Evolutionary conservation across 2,329 filamentous ascomycete genomes (phyloP).

Genomic region (Penicillium hesseltinei): DNA sequence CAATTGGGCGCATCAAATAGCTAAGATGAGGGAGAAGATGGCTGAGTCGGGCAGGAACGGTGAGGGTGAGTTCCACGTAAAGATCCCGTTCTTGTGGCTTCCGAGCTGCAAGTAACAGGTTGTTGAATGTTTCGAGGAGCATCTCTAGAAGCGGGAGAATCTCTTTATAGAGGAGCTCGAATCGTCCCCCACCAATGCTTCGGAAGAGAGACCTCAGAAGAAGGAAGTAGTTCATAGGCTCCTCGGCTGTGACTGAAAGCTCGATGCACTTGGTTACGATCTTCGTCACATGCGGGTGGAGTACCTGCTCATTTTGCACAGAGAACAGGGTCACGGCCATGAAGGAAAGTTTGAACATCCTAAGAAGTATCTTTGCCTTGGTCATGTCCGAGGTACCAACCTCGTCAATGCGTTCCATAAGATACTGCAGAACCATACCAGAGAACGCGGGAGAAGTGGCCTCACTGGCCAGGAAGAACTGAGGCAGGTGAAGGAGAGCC

Average conservation of each 20-base stretch:
- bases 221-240: conserved; percentile 98
- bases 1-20: conserved; percentile 93
- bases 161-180: conserved; percentile 97
- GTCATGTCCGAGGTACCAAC: conserved; percentile 89
- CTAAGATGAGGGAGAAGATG: conserved; percentile 93
- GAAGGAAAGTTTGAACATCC: conserved; percentile 96
- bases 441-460: conserved; percentile 96
- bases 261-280: conserved; percentile 98
- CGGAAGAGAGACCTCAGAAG: conserved; percentile 88
- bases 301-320: conserved; percentile 88
- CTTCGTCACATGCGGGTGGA: conserved; percentile 92
- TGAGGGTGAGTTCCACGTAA: conserved; percentile 95
- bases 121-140: conserved; percentile 96
- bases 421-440: conserved; percentile 93
- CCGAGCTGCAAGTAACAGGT: conserved; percentile 81
- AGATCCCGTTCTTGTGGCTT: conserved; percentile 90
- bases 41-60: conserved; percentile 88
- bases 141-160: conserved; percentile 95
- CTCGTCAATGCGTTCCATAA: conserved; percentile 95
- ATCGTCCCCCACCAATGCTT: conserved; percentile 94
- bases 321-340: conserved; percentile 99
- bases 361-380: conserved; percentile 86
- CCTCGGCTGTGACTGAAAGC: conserved; percentile 88
- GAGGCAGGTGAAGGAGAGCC: conserved; percentile 87
- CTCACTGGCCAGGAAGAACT: conserved; percentile 98